Evolutionary conservation across 768 basidiomycete genomes (phyloP).

Genomic region (Phlebiopsis flavidoalba): DNA sequence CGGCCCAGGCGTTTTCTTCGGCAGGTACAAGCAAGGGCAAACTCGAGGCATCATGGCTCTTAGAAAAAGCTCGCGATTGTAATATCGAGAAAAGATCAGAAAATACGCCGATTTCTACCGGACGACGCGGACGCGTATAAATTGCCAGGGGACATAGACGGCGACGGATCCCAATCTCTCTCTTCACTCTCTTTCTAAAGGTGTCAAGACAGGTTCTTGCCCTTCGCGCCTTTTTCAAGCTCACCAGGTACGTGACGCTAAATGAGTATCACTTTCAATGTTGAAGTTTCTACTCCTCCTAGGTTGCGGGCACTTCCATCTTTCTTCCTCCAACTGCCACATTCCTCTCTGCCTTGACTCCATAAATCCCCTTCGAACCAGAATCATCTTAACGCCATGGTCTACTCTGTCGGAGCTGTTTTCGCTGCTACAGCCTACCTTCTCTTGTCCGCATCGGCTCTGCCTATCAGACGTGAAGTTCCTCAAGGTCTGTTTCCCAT

Average conservation of each 20-base stretch:
- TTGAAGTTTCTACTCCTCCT: background rate
- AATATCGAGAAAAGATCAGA: background rate
- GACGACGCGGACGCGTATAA: background rate
- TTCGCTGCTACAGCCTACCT: conserved; percentile 28
- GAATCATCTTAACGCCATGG: background rate
- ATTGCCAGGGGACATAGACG: background rate
- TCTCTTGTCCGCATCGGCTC: conserved; percentile 29
- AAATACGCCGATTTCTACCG: background rate
- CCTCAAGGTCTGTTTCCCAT: conserved; percentile 46
- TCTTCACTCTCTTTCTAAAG: conserved; percentile 28
- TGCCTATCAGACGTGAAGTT: conserved; percentile 54
- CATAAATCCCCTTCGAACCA: background rate
- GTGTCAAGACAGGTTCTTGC: conserved; percentile 57
- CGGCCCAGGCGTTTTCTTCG: background rate
- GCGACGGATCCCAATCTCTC: conserved; percentile 9
- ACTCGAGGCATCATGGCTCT: background rate
- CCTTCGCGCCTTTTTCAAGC: conserved; percentile 22
- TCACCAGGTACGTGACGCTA: conserved; percentile 24
- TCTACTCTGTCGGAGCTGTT: conserved; percentile 29
- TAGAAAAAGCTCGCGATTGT: background rate
- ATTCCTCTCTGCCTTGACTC: conserved; percentile 9
- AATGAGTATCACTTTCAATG: background rate
- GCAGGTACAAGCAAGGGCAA: background rate
- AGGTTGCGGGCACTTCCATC: conserved; percentile 20
- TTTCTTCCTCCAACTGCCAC: conserved; percentile 16